Conservation (phyloP, 257 asterid genomes). For the Solanum pinnatisectum region DNA sequence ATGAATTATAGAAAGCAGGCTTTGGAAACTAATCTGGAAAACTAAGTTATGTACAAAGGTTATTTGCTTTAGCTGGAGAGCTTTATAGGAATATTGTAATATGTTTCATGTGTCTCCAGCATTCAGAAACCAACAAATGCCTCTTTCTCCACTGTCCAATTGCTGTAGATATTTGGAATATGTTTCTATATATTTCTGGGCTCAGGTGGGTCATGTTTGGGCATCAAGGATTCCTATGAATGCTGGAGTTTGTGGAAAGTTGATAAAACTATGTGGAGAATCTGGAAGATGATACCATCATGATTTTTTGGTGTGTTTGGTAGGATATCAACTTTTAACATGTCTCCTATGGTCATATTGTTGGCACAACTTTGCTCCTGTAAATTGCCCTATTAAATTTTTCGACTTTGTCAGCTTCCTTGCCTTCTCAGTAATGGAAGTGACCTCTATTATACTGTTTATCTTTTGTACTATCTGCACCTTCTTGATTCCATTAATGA, state of each 20-base stretch:
- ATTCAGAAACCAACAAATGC: not conserved
- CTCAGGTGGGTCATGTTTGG: not conserved
- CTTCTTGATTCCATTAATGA: not conserved
- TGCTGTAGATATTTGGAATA: not conserved
- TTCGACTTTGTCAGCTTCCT: not conserved
- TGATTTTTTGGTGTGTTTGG: not conserved
- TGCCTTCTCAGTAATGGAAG: not conserved
- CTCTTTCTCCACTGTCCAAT: not conserved
- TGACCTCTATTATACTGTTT: not conserved
- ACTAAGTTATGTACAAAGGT: not conserved
- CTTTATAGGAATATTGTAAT: not conserved
- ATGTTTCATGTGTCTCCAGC: not conserved
- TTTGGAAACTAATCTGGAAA: not conserved
- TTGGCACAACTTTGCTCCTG: not conserved
- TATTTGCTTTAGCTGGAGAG: not conserved
- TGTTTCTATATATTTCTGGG: not conserved
- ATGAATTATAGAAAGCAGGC: not conserved
- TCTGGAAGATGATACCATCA: not conserved
- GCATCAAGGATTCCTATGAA: not conserved
- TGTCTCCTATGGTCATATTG: not conserved
- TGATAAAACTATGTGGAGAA: not conserved
- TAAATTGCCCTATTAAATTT: not conserved
- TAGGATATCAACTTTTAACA: not conserved
- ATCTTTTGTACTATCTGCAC: not conserved
- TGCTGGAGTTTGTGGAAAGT: not conserved